A percentile compares a stretch with the other conserved stretches of the same genome.
Conservation (phyloP, 495 filamentous ascomycete genomes). For the Aeminium ludgeri region DNA sequence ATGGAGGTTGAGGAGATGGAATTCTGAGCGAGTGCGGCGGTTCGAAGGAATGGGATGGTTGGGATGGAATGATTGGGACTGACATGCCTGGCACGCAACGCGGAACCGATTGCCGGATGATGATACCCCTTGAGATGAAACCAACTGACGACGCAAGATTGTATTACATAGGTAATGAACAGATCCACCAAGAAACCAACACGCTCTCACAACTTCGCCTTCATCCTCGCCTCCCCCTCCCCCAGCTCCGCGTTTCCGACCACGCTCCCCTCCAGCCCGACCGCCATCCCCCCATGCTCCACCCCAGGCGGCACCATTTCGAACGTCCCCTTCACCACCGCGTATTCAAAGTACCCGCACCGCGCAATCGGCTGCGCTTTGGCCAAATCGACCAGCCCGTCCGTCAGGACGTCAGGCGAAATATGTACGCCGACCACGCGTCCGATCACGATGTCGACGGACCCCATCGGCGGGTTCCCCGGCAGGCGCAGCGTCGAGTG, state of each 20-base stretch:
- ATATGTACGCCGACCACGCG: constrained; percentile 39
- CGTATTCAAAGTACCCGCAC: constrained; percentile 41
- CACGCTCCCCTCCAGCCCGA: constrained; percentile 22
- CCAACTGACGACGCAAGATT: too few relatives aligned
- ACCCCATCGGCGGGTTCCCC: constrained; percentile 36
- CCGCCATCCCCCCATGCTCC: constrained; percentile 12
- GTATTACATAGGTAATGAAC: too few relatives aligned
- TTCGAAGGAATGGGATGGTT: too few relatives aligned
- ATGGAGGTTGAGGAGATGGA: constrained; percentile 97
- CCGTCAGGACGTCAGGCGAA: constrained; percentile 31
- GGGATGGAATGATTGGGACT: too few relatives aligned
- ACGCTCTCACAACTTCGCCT: background rate
- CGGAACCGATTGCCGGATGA: background rate
- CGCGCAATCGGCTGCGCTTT: constrained; percentile 42
- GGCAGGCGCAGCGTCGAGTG: constrained; percentile 35
- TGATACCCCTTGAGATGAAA: too few relatives aligned
- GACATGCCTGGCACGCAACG: background rate
- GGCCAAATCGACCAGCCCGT: constrained; percentile 35
- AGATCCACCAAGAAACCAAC: too few relatives aligned
- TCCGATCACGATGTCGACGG: constrained; percentile 39
- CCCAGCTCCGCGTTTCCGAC: constrained; percentile 6
- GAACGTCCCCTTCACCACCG: constrained; percentile 6
- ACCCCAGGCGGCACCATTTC: constrained; percentile 20
- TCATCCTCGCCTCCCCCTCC: background rate
- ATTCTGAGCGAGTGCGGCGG: constrained; percentile 41